Evolutionary conservation across 805 yeast species (phyloP), one percentile per base, ranked within the genome.

Genomic region (Maudiozyma serrabonitensis): DNA sequence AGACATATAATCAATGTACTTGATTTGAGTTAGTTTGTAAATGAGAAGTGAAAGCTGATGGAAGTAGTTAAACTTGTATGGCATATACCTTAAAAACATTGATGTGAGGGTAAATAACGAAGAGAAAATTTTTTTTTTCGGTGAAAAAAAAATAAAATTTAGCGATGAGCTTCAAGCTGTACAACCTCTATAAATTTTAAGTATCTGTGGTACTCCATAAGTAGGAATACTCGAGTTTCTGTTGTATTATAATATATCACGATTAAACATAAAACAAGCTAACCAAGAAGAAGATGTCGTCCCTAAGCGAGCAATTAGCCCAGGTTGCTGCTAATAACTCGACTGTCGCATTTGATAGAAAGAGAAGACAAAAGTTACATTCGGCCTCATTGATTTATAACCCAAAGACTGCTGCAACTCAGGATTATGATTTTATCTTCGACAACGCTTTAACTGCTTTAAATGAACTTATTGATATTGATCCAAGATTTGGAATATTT

Each of bases 321-420:
- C 80, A 76, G 38, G 80, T 91, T 55, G 78, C 82, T 34, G 73
- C 73, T 52, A 77, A 74, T 52, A 80, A 79, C 47, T 80, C 84
- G 44, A 79, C 91, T 35, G 79, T 86, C 47, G 88, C 89, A 2
- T 73, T 85, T 54, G 97, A 91, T 64, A 79, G 97, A 66, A 89
- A 89, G 67, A 75, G 79, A 58, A 76, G 97, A 66, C 87, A 89
- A 54, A 86, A 84, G 66, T 71, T 89, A 50, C 99, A 93, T 63
- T 81, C 95, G 38, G 82, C 87, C 39, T 93, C 99, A 45, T 78
- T 93, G 55, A 76, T 93, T 26, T 90, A 84, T 65, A 95, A 87
- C 41, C 75, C 96, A 9, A 81, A 83, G 58, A 81, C 80, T 52
- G 99, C 99, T 16, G 87, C 95, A n/a, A 78, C 90, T 35, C 98